Conservation (phyloP, 2,329 filamentous ascomycete genomes). For the Aspergillus intermedius region DNA sequence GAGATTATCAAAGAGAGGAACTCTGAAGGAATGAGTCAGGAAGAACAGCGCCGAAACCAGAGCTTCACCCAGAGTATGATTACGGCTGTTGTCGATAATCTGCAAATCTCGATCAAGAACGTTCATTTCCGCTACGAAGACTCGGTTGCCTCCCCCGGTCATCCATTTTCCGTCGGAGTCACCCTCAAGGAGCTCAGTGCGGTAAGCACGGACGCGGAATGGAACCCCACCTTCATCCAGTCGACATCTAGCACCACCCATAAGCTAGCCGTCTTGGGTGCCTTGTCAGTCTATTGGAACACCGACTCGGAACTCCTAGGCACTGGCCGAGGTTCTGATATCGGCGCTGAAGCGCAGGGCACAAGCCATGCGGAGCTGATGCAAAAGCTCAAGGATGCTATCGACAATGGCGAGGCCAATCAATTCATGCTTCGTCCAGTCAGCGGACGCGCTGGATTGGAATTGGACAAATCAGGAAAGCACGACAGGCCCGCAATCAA, state of each 20-base stretch:
- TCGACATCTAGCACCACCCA: slow-evolving; percentile 76
- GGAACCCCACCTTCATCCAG: slow-evolving; percentile 94
- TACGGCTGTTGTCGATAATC: slow-evolving; percentile 95
- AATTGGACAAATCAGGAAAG: slow-evolving; percentile 88
- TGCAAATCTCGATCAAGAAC: slow-evolving; percentile 96
- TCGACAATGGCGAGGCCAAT: slow-evolving; percentile 68
- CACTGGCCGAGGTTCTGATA: slow-evolving; percentile 66
- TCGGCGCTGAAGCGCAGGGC: slow-evolving; percentile 51
- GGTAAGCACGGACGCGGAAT: slow-evolving; percentile 88
- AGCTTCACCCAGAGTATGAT: slow-evolving; percentile 93
- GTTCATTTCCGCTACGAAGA: slow-evolving; percentile 98
- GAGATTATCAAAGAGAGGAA: slow-evolving; percentile 89
- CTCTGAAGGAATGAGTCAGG: slow-evolving; percentile 84
- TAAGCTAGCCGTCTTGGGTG: slow-evolving; percentile 86
- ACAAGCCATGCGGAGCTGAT: slow-evolving; percentile 70
- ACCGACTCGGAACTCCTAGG: slow-evolving; percentile 83
- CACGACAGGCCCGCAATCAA: slow-evolving; percentile 77
- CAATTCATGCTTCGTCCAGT: slow-evolving; percentile 97
- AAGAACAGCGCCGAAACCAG: slow-evolving; percentile 96
- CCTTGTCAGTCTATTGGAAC: slow-evolving; percentile 95
- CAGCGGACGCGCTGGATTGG: slow-evolving; percentile 87
- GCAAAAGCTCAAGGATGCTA: slow-evolving; percentile 68
- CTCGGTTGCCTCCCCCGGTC: slow-evolving; percentile 86
- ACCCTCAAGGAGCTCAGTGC: slow-evolving; percentile 96
- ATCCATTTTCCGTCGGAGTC: slow-evolving; percentile 87